Percentiles rank a stretch among this genome's conserved stretches.
phyloP scores from a whole-genome alignment of 352 stramenopile species.

The Phytophthora fragariaefolia region DNA sequence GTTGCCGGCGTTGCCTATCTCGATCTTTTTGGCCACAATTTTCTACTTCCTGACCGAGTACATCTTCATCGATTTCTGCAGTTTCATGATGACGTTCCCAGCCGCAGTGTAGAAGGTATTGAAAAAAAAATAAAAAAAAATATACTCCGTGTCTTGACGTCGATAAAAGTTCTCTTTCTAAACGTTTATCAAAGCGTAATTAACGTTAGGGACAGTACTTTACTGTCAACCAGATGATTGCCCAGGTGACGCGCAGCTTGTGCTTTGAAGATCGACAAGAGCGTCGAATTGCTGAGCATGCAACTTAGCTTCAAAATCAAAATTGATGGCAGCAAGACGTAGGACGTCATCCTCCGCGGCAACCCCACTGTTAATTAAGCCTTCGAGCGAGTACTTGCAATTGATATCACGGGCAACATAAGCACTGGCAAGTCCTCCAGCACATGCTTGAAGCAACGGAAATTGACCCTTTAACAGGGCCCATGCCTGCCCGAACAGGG shows the following conservation, averaged over 20 bases:
- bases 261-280: neutral
- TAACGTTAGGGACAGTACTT: no score
- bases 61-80: slow-evolving; percentile 86
- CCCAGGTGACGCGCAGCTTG: neutral
- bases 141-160: slow-evolving; percentile 24
- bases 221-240: neutral
- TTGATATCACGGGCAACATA: slow-evolving; percentile 17
- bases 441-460: slow-evolving; percentile 45
- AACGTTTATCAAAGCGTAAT: neutral
- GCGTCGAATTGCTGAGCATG: slow-evolving; percentile 21
- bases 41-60: slow-evolving; percentile 89
- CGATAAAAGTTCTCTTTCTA: no score
- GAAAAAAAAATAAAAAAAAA: slow-evolving; percentile 23
- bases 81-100: slow-evolving; percentile 78
- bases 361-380: neutral
- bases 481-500: slow-evolving; percentile 47
- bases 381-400: slow-evolving; percentile 4
- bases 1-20: slow-evolving; percentile 96
- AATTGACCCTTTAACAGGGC: slow-evolving; percentile 37
- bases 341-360: slow-evolving; percentile 2
- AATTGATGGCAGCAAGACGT: slow-evolving; percentile 3
- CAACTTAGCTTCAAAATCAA: slow-evolving; percentile 15
- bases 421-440: slow-evolving; percentile 49
- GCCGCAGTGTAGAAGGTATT: slow-evolving; percentile 52
- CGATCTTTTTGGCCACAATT: slow-evolving; percentile 83